Evolutionary conservation across 768 basidiomycete genomes (phyloP), one percentile per base, ranked within the genome.

Genomic region (Boletus rubroflammeus): DNA sequence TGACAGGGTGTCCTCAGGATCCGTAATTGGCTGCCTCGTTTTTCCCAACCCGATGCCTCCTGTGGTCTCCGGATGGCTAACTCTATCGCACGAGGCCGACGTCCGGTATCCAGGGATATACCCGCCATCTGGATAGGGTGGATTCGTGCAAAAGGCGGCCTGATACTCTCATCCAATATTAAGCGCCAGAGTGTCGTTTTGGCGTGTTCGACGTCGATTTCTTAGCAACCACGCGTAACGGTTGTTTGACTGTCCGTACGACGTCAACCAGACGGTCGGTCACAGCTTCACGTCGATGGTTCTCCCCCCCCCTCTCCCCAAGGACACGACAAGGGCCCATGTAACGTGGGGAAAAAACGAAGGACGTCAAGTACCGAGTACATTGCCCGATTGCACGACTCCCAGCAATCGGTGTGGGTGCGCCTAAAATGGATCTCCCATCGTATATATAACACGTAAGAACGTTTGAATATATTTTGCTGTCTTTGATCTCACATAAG

Each of bases 81-180:
- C 61, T 60, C 56, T 55, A 60, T 62, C 47, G 62, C 60, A 59
- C 61, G 50, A 50, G 53, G 40, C 28, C 31, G n/a, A 38, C 14
- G 2, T 36, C 47, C 47, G 50, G 56, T 36, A n/a, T 38, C 6
- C 36, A 38, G 36, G 26, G 53, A 21, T 40, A 45, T 31, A 34
- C 53, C 48, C 51, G 53, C 57, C 43, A 49, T n/a, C 19, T 17
- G 25, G 41, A 42, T 29, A 9, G 7, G 45, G 40, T 39, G 21
- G 19, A 26, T 26, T 14, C 21, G 8, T 41, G 15, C 3, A 19
- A 29, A 42, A 29, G 41, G 31, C 28, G 47, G 36, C 48, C 43
- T n/a, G n/a, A 49, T 31, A 15, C 35, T 23, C 29, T 28, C 40
- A 39, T 32, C n/a, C 39, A 46, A 38, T 2, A 32, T 23, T 9